Evolutionary conservation across 2,329 filamentous ascomycete genomes (phyloP), one percentile per base, ranked within the genome.

Genomic region (Berkeleyomyces rouxiae): DNA sequence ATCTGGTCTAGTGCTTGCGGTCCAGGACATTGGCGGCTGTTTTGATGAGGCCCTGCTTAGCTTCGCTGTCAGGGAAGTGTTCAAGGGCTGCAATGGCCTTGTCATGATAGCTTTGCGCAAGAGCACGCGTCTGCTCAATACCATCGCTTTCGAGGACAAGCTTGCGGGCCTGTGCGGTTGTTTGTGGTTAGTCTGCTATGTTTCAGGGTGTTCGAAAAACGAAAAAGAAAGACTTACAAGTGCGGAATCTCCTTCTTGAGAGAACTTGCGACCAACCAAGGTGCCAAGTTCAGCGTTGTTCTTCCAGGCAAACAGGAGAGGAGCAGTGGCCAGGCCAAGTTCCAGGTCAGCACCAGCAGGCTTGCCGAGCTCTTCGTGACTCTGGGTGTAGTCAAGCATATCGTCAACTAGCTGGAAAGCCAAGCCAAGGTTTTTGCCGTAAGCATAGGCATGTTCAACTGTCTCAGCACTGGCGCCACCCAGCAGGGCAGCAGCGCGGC

Each of bases 401-500:
- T 99, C 93, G 71, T 99, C 93, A 13, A 99, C 92, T 7, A 99
- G 80, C 78, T 99, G 93, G 76, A 99, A 99, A 1, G 93, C 93
- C 62, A 99, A 75, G 1, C 93, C 93, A 57, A 99, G 73, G 69
- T 99, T 97, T 74, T 90, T 90, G 61, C 93, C 93, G 70, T 97
- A 99, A 13, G 81, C 74, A 71, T 99, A 99, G 1, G 92, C 89
- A 7, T 90, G 88, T 67, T 99, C 91, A 1, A 96, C 89, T 1
- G 93, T 90, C 65, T 86, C 81, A 0, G 80, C 79, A 42, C 90
- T 82, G 42, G 85, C 82, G 11, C 88, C 84, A 39, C 93, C 91
- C 16, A 99, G 79, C 55, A 99, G 77, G 2, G 93, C 92, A 2
- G 93, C 83, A 0, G 92, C 90, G 59, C 93, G 86, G 73, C 92